phyloP scores from a whole-genome alignment of 192 early-diverging fungal genomes.

The Coemansia erecta region DNA sequence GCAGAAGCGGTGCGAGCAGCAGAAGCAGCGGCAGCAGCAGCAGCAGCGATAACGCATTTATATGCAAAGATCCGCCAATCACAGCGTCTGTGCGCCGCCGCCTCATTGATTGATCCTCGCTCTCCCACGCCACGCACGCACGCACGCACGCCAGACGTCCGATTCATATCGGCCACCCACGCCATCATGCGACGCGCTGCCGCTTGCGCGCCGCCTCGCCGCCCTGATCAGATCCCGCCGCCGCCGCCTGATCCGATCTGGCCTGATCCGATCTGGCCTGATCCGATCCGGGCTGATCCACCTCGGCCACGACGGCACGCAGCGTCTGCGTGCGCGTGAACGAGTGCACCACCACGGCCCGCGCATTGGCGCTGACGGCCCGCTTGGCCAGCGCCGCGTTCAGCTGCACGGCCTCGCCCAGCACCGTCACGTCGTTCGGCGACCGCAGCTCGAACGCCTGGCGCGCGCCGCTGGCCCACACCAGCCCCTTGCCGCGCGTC shows the following conservation, averaged over 20 bases:
- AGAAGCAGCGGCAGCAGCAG: background rate
- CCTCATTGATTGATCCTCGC: no score
- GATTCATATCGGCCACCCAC: no score
- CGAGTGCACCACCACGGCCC: slow-evolving; percentile 37
- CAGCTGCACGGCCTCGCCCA: slow-evolving; percentile 47
- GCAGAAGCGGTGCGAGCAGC: background rate
- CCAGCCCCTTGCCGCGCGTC: slow-evolving; percentile 29
- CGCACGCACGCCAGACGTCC: no score
- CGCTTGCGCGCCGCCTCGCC: background rate
- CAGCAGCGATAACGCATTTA: no score
- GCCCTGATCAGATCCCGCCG: background rate
- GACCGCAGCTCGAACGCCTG: slow-evolving; percentile 37
- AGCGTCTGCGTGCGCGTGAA: slow-evolving; percentile 39
- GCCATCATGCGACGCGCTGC: background rate
- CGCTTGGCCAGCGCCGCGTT: slow-evolving; percentile 48
- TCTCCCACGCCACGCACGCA: no score
- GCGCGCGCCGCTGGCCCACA: slow-evolving; percentile 40
- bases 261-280: background rate
- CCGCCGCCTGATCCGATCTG: no score
- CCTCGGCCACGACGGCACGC: slow-evolving; percentile 28
- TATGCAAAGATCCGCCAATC: no score
- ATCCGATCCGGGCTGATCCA: background rate
- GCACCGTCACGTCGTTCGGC: slow-evolving; percentile 39
- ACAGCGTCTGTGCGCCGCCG: no score
- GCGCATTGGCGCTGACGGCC: slow-evolving; percentile 23